phyloP scores from a whole-genome alignment of 2,329 filamentous ascomycete species.

The Ilyonectria robusta region DNA sequence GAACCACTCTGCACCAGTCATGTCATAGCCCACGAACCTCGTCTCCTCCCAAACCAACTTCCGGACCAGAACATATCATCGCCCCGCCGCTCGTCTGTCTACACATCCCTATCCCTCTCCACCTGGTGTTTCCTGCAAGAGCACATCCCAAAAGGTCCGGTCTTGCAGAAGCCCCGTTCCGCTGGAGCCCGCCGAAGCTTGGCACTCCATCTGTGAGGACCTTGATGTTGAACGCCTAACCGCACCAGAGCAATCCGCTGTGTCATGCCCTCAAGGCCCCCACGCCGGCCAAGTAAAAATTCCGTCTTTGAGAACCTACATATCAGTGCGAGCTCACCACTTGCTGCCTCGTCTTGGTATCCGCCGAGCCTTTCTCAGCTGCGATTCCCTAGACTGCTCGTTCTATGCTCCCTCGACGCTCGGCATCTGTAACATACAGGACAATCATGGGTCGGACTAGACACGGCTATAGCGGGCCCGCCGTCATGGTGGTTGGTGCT shows the following conservation, averaged over 20 bases:
- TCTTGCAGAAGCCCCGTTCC: background rate
- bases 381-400: background rate
- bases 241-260: constrained; percentile 10
- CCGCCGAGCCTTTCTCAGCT: background rate
- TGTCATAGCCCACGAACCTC: constrained; percentile 26
- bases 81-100: constrained; percentile 13
- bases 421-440: constrained; percentile 1
- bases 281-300: constrained; percentile 1
- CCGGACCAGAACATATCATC: background rate
- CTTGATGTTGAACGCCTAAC: constrained; percentile 23
- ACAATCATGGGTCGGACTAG: constrained; percentile 36
- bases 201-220: constrained; percentile 22
- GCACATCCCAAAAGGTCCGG: background rate
- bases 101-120: background rate
- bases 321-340: constrained; percentile 4
- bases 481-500: constrained; percentile 19
- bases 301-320: background rate
- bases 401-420: constrained; percentile 19
- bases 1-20: constrained; percentile 7
- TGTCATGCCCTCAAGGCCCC: constrained; percentile 9
- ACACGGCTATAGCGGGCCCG: constrained; percentile 28
- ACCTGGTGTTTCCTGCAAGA: constrained; percentile 1
- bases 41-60: background rate
- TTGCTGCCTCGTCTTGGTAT: background rate
- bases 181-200: constrained; percentile 7